Evolutionary conservation across 257 asterid species (phyloP), one percentile per base, ranked within the genome.

Genomic region (Nicotiana knightiana): DNA sequence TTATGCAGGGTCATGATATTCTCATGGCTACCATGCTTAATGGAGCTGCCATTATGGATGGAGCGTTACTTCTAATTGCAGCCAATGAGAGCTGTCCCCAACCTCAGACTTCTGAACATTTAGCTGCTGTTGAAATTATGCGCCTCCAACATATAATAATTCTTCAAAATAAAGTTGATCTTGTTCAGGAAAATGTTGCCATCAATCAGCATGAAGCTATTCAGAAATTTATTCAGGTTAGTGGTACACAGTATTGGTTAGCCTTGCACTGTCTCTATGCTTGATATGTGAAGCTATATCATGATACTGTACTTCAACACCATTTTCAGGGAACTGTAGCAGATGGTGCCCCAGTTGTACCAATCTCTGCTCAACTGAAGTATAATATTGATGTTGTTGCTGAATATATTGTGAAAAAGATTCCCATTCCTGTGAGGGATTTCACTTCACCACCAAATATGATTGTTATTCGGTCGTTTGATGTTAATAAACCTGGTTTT

Each of bases 11-110:
- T 66, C 98, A 94, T 54, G 98, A 94, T 89, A 94, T 94, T 92
- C 98, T 94, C 88, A 94, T 94, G 98, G 98, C 98, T 84, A 94
- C 98, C 6, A 94, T 94, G 98, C 98, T 94, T 88, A 94, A 94
- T 63, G 98, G 98, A 83, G 98, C 98, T 3, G 97, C 98, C 64
- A 94, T 94, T 78, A 94, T 94, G 98, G 98, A 94, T 82, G 98
- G 98, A 35, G 98, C 98, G 28, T 87, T 94, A 77, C 97, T 94
- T 83, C 97, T 94, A 48, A 94, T 94, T 84, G 98, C 98, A 63
- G 98, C 98, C 81, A 94, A 94, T 79, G 98, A 94, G 84, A 94
- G 97, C 68, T 94, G 98, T 83, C 98, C 98, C 57, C 98, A 96
- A 81, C 99, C 99, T 87, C 99, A 96, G 89, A 96, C 99, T 26